Base-by-base conservation (phyloP, 2,329 filamentous ascomycete species). In the Cladophialophora exuberans region DNA sequence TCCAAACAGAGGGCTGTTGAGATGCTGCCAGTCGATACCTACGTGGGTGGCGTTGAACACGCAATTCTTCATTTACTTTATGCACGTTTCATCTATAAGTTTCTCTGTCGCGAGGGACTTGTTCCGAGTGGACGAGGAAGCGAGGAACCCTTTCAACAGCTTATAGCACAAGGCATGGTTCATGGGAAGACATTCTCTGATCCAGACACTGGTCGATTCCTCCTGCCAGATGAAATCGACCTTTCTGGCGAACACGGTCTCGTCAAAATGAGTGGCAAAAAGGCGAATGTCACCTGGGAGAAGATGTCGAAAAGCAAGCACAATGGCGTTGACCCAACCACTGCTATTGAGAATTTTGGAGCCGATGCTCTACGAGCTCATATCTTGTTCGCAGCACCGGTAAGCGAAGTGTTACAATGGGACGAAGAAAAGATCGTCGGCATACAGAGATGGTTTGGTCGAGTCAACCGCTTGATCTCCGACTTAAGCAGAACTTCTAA, bases 281-380 rank as follows among this genome's bases (percentile, higher is more conserved):
- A 67, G 0, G 83, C 87, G 1, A 81, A 76, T 23, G 72, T 90
- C 15, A 85, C 83, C 1, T 96, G 82, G 64, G 90, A 96, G 70
- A 96, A 96, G 69, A 96, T 96, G 91, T 94, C 89, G 33, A 96
- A 96, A 73, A 95, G 89, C 65, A 96, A 96, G 71, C 80, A 94
- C 74, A 96, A 96, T 67, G 91, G 91, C 22, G 89, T 96, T 5
- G 90, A 96, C 67, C 91, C 91, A 0, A 84, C 83, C 0, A 77
- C 76, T 0, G 88, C 87, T 60, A 89, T 94, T 54, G 74, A 79
- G 6, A 84, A 83, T 62, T 87, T 94, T 64, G 91, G 91, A 18
- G 89, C 90, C 1, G 91, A 96, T 69, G 86, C 89, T 4, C 91
- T 89, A 2, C 80, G 91, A 52, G 90, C 90, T 3, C 91, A 96